Base-by-base conservation (phyloP, 306 rosid species). In the Casuarina glauca region DNA sequence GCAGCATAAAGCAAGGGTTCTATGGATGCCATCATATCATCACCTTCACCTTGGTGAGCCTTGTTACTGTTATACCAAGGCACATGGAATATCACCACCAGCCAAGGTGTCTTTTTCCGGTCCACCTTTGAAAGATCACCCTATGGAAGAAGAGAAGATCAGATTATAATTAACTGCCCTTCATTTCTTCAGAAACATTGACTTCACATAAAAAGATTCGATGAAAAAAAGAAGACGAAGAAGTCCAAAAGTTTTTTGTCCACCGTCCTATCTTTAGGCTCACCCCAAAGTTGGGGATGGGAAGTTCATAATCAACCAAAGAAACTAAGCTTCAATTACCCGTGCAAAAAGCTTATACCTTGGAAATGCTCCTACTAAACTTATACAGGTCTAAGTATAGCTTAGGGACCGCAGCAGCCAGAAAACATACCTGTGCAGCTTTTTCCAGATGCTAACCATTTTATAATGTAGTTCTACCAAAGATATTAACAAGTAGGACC, bases 11-110 rank as follows among this genome's bases (percentile, higher is more conserved):
- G 90, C 83, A 93, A 81, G 11, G 94, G 96, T 85, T 93, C 98
- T 83, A 93, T 86, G 74, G 92, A 74, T 71, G 79, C 78, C 98
- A 91, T 91, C 98, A 93, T 93, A 46, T 58, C 76, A 35, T 74
- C 72, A 67, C 97, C 97, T 82, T 93, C 97, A n/a, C 96, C 93
- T 82, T 78, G 91, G 80, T 93, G 98, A 72, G 98, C 98, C 73
- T 77, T 85, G 81, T 93, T 93, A 75, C 96, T 93, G 54, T 91
- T 93, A 86, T 93, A 93, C 98, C 98, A 93, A 69, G 98, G 98
- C 53, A 89, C 96, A 83, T 93, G 98, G 75, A 90, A 88, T 53
- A 87, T 73, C 78, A 82, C 98, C 43, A 93, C 61, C 46, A 93
- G 79, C 98, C 98, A 93, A 13, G 98, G 98, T 20, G 97, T 91